Evolutionary conservation across 768 basidiomycete species (phyloP).

Genomic region (Leucocoprinus birnbaumii): DNA sequence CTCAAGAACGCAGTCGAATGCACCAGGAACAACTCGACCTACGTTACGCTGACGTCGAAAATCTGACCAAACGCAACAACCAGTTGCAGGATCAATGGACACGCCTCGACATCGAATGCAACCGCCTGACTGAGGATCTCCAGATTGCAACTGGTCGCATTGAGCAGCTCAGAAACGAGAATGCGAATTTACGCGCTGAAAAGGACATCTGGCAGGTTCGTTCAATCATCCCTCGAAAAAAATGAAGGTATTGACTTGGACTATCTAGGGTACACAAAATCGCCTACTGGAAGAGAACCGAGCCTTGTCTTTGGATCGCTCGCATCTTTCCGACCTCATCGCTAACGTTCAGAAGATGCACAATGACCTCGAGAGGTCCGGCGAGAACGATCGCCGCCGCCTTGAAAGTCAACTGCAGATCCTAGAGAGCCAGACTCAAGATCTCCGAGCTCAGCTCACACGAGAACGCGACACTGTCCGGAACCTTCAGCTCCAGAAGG

Average conservation of each 20-base stretch:
- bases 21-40: constrained; percentile 64
- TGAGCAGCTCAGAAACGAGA: constrained; percentile 83
- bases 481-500: constrained; percentile 76
- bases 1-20: constrained; percentile 65
- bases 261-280: constrained; percentile 65
- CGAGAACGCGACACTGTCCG: constrained; percentile 75
- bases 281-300: constrained; percentile 88
- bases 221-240: background rate
- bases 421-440: constrained; percentile 76
- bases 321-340: constrained; percentile 85
- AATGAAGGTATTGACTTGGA: background rate
- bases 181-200: constrained; percentile 87
- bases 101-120: constrained; percentile 72
- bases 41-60: constrained; percentile 64
- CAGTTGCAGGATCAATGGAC: constrained; percentile 73
- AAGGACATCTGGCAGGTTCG: constrained; percentile 90
- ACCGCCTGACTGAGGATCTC: constrained; percentile 66
- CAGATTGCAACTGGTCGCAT: constrained; percentile 53
- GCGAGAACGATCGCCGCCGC: constrained; percentile 78
- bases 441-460: constrained; percentile 62
- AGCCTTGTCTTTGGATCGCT: constrained; percentile 73
- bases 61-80: constrained; percentile 63
- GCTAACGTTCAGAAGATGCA: constrained; percentile 89
- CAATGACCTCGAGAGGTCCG: constrained; percentile 78
- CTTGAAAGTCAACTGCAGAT: constrained; percentile 78